These are phyloP conservation scores for Globomyces sp. DNA, from an alignment of 371 early-diverging fungal species.

Conservation along the genomic window DNA sequence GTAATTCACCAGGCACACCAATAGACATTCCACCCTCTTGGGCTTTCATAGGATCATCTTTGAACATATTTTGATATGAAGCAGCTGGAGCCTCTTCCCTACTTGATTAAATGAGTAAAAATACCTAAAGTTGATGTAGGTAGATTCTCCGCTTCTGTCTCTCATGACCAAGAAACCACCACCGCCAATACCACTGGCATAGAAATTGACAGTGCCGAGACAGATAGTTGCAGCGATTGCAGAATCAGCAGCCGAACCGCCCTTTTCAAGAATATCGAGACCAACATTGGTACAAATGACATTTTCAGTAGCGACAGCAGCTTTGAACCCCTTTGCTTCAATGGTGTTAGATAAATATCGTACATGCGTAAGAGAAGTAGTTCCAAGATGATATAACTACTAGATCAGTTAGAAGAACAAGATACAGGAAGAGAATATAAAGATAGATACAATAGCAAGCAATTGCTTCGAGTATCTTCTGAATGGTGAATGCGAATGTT, in stretches of 20 bases:
- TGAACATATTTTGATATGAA: constrained; percentile 72
- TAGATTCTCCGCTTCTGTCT: constrained; percentile 42
- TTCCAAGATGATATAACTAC: no score
- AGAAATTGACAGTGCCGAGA: constrained; percentile 91
- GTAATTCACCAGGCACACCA: constrained; percentile 92
- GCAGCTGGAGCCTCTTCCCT: constrained; percentile 90
- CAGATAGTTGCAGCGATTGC: constrained; percentile 92
- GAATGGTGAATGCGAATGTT: no score
- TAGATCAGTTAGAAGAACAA: no score
- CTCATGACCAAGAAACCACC: constrained; percentile 98
- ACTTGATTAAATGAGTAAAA: no score
- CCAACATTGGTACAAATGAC: constrained; percentile 79
- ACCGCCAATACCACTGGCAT: constrained; percentile 95
- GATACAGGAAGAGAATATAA: no score
- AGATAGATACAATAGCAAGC: no score
- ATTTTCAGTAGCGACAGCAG: constrained; percentile 87
- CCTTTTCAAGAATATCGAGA: constrained; percentile 80
- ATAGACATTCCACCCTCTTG: constrained; percentile 79
- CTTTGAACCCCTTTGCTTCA: constrained; percentile 35
- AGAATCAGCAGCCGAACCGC: constrained; percentile 97
- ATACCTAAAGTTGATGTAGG: constrained; percentile 50
- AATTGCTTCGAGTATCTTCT: no score
- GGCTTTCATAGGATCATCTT: constrained; percentile 60
- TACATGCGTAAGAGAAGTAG: no score
- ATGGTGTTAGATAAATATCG: no score